Evolutionary conservation across 2,329 filamentous ascomycete genomes (phyloP).

Genomic region (Ophiosphaerella korrae): DNA sequence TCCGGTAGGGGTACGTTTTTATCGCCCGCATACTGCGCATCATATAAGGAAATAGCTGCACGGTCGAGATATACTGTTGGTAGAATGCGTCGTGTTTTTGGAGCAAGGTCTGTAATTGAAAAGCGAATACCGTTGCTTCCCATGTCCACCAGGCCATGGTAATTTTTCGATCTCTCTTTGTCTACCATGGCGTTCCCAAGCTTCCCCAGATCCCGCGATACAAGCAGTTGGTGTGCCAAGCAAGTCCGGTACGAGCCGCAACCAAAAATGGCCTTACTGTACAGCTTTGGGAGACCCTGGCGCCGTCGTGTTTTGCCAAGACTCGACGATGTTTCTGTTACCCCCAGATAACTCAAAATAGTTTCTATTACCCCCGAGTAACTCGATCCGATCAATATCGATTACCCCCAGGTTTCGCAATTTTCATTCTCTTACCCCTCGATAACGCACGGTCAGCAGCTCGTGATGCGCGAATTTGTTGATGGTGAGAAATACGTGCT

Average conservation of each 20-base stretch:
- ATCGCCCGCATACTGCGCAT: constrained; percentile 65
- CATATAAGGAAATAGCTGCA: constrained; percentile 82
- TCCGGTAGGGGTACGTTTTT: constrained; percentile 58
- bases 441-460: constrained; percentile 28
- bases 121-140: constrained; percentile 86
- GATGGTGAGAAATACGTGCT: constrained; percentile 12
- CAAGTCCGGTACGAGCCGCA: constrained; percentile 25
- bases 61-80: constrained; percentile 79
- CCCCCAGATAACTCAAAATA: constrained; percentile 24
- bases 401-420: constrained; percentile 23
- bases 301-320: constrained; percentile 11
- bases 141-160: constrained; percentile 46
- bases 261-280: constrained; percentile 26
- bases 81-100: constrained; percentile 72
- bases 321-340: constrained; percentile 20
- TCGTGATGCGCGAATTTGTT: constrained; percentile 28
- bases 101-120: constrained; percentile 81
- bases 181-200: constrained; percentile 17
- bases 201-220: constrained; percentile 20
- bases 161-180: constrained; percentile 22
- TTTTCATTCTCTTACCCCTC: constrained; percentile 33
- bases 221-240: constrained; percentile 16
- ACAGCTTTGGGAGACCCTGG: constrained; percentile 20
- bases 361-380: constrained; percentile 11
- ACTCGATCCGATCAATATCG: constrained; percentile 15